Percentiles rank a stretch among this genome's conserved stretches.
These are phyloP conservation scores for Solanum pennellii DNA, from an alignment of 257 asterid genomes.

Conservation along the genomic window DNA sequence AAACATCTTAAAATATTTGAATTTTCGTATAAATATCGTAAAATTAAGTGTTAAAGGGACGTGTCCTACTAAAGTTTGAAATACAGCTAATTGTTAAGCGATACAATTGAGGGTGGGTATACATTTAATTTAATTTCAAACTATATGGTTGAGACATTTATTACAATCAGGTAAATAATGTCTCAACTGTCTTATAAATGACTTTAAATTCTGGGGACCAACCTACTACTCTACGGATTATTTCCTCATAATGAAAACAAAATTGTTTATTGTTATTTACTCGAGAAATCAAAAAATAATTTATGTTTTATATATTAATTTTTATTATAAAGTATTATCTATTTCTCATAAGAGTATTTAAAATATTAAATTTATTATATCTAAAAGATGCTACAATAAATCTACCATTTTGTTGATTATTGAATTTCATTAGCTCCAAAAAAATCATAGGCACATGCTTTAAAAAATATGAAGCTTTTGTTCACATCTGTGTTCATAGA, in stretches of 20 bases:
- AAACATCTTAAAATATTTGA: neutral
- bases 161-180: neutral
- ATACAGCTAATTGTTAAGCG: neutral
- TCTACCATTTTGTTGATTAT: too few species aligned
- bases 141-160: neutral
- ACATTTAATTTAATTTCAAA: neutral
- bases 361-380: too few species aligned
- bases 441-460: too few species aligned
- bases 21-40: neutral
- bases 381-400: accelerated
- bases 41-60: neutral
- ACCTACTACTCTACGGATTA: neutral
- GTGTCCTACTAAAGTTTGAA: neutral
- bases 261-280: too few species aligned
- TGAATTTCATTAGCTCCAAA: too few species aligned
- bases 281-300: too few species aligned
- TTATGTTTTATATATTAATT: too few species aligned
- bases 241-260: neutral
- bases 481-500: neutral
- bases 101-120: neutral
- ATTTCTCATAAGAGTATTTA: too few species aligned
- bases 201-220: neutral
- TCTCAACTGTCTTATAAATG: neutral
- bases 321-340: too few species aligned
- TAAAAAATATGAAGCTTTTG: too few species aligned